Conservation (phyloP, 257 asterid species). For the Jaltomata sinuosa region DNA sequence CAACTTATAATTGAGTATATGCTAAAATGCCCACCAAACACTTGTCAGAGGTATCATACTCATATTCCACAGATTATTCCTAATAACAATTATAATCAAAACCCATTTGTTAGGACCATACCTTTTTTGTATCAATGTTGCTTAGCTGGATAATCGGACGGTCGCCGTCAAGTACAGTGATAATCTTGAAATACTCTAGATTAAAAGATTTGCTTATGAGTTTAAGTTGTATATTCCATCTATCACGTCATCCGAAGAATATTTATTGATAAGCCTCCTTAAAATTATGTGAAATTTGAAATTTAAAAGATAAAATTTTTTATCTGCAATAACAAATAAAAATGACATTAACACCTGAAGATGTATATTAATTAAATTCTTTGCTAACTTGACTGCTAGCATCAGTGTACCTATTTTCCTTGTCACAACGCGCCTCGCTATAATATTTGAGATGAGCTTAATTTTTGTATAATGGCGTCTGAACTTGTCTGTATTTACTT, state of each 20-base stretch:
- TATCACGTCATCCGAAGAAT: too few species aligned
- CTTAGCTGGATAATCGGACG: neutral
- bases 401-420: too few species aligned
- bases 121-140: neutral
- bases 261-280: neutral
- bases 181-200: neutral
- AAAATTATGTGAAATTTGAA: neutral
- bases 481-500: too few species aligned
- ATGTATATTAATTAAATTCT: too few species aligned
- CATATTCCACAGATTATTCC: constrained; percentile 1
- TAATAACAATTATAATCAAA: neutral
- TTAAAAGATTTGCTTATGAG: neutral
- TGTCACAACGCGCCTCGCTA: too few species aligned
- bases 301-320: neutral
- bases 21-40: constrained; percentile 15
- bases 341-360: too few species aligned
- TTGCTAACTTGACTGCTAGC: too few species aligned
- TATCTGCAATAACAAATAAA: too few species aligned
- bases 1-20: constrained; percentile 37
- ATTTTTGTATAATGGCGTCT: too few species aligned
- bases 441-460: too few species aligned
- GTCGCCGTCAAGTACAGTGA: neutral
- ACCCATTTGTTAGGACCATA: neutral
- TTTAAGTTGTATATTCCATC: neutral
- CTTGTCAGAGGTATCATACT: neutral